Evolutionary conservation across 805 yeast genomes (phyloP).

Genomic region (Suhomyces faveliae): DNA sequence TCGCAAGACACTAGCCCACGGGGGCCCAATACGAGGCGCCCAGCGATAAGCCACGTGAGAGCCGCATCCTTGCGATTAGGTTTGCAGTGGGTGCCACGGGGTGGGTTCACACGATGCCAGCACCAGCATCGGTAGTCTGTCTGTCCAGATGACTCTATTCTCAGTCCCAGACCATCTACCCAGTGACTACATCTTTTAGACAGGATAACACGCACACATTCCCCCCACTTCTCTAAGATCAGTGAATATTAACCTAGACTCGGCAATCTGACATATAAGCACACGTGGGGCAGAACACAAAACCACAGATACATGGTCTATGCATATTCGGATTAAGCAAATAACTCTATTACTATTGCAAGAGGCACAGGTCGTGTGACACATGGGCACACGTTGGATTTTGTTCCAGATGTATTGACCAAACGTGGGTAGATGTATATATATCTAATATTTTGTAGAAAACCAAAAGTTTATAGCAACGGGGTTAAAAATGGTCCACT

Average conservation of each 20-base stretch:
- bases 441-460: no score
- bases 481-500: conserved; percentile 3
- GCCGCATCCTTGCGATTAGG: not conserved
- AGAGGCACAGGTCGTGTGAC: conserved; percentile 10
- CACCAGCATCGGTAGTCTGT: not conserved
- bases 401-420: conserved; percentile 2
- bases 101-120: not conserved
- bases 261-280: not conserved
- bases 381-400: conserved; percentile 7
- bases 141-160: no score
- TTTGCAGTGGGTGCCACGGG: not conserved
- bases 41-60: not conserved
- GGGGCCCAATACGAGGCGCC: not conserved
- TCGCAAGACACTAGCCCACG: not conserved
- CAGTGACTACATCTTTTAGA: no score
- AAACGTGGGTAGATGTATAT: conserved; percentile 10
- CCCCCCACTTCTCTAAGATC: no score
- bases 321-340: not conserved
- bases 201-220: no score
- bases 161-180: no score
- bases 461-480: not conserved
- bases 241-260: no score
- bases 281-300: not conserved
- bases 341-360: not conserved
- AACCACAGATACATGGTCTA: not conserved